Base-by-base conservation (phyloP, 75 land plant species). In the Sequoiadendron giganteum region DNA sequence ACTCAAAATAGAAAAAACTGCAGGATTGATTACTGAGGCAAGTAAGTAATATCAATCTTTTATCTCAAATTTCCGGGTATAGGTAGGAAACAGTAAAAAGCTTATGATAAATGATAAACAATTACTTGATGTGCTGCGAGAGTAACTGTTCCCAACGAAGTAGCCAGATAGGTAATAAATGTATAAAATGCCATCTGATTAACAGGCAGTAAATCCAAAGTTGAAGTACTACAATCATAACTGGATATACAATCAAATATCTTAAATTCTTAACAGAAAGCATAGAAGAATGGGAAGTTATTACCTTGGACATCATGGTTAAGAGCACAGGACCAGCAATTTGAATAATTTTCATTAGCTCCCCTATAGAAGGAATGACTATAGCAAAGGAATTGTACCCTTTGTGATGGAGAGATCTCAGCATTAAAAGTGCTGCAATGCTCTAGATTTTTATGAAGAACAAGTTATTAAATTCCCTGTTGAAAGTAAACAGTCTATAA, bases 121-220 rank as follows among this genome's bases (percentile, higher is more conserved):
- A 42, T 21, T 90, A 97, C 98, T 98, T 98, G 98, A 89, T 98
- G 98, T 16, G 99, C 99, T 84, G 94, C 98, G 85, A 95, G 88
- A 52, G 93, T 96, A 30, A 92, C 88, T 83, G 96, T 92, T 72
- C 98, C 96, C 90, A 95, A 93, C 49, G 96, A 91, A 78, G 98
- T 98, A 39, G 98, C 97, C 88, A 94, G 90, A 85, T 91, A 98
- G 58, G 95, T 95, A 56, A 98, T 90, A 36, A 95, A 87, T 34
- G 95, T 90, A 88, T 96, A 98, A 85, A 98, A 97, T 25, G 95
- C 93, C 80, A 96, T 95, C 99, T 97, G 88, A 43, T 85, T 38
- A 86, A 73, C 32, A 25, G 28, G 56, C 48, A 36, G 61, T 42
- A 34, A 19, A 28, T 43, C 86, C 19, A 30, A 77, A 32, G 2